phyloP scores from a whole-genome alignment of 2,329 filamentous ascomycete genomes.

The Fusarium beomiforme region DNA sequence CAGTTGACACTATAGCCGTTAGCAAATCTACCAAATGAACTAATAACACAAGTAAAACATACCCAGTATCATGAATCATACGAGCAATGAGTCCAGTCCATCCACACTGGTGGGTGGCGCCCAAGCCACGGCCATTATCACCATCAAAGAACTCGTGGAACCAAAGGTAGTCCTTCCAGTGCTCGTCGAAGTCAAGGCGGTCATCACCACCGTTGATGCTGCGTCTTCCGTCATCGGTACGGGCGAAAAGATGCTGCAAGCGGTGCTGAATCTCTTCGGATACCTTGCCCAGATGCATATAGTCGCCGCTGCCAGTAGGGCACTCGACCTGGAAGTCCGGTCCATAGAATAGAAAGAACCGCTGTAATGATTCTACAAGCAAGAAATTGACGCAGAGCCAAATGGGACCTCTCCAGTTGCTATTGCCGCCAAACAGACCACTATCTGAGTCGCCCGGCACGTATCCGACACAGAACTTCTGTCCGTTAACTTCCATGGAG shows the following conservation, averaged over 20 bases:
- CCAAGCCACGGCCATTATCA: slow-evolving; percentile 87
- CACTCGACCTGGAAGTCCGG: slow-evolving; percentile 90
- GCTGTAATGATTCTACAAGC: slow-evolving; percentile 90
- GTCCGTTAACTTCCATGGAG: slow-evolving; percentile 95
- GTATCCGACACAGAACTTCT: slow-evolving; percentile 87
- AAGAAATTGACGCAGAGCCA: slow-evolving; percentile 98
- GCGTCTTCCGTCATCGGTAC: slow-evolving; percentile 84
- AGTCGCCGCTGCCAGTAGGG: slow-evolving; percentile 90
- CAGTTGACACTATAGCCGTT: slow-evolving; percentile 76
- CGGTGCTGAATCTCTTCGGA: slow-evolving; percentile 96
- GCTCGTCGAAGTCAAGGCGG: slow-evolving; percentile 86
- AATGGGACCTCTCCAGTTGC: slow-evolving; percentile 95
- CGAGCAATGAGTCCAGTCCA: slow-evolving; percentile 97
- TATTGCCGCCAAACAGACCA: slow-evolving; percentile 94
- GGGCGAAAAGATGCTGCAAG: slow-evolving; percentile 88
- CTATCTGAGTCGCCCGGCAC: slow-evolving; percentile 97
- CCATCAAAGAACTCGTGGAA: slow-evolving; percentile 99
- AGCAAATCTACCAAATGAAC: slow-evolving; percentile 45
- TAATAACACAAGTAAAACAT: slow-evolving; percentile 52
- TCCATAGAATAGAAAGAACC: slow-evolving; percentile 97
- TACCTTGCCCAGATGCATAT: slow-evolving; percentile 95
- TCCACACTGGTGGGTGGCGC: slow-evolving; percentile 93
- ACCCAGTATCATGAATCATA: slow-evolving; percentile 98
- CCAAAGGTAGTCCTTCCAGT: slow-evolving; percentile 89
- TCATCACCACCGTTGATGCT: slow-evolving; percentile 89